Conservation (phyloP, 768 basidiomycete genomes). For the Imleria badia region DNA sequence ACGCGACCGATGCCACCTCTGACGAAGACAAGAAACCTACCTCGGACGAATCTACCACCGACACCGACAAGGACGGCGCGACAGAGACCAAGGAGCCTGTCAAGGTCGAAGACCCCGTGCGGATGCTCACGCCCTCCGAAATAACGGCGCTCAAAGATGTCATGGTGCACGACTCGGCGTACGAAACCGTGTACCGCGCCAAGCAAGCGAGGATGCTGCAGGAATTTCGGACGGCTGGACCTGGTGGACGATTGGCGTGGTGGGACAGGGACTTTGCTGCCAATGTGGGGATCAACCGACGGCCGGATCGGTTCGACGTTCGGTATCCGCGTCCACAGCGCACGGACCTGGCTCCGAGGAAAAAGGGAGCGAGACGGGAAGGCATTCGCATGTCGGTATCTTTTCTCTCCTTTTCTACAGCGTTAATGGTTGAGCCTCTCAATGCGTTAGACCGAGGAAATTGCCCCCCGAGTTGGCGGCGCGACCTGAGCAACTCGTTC, state of each 20-base stretch:
- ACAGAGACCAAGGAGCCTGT: conserved; percentile 13
- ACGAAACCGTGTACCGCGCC: conserved; percentile 47
- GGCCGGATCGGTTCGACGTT: conserved; percentile 48
- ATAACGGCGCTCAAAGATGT: conserved; percentile 34
- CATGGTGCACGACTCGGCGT: conserved; percentile 40
- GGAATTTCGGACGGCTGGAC: conserved; percentile 46
- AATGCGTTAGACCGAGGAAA: conserved; percentile 53
- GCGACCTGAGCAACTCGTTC: conserved; percentile 80
- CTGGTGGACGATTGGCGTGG: conserved; percentile 51
- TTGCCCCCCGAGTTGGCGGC: conserved; percentile 55
- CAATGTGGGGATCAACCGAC: conserved; percentile 32
- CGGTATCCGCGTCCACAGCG: conserved; percentile 52
- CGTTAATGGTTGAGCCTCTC: background rate
- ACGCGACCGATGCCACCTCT: conserved; percentile 13
- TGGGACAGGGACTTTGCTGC: conserved; percentile 56
- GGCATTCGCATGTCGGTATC: conserved; percentile 74
- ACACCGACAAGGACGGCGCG: conserved; percentile 19
- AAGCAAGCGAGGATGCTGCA: conserved; percentile 54
- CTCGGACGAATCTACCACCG: conserved; percentile 2
- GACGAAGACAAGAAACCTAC: conserved; percentile 28
- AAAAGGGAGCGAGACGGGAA: conserved; percentile 59
- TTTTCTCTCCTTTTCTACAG: background rate
- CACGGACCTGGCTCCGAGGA: conserved; percentile 36
- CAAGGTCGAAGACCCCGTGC: conserved; percentile 26
- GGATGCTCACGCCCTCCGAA: conserved; percentile 32